Evolutionary conservation across 805 yeast genomes (phyloP).

Genomic region (Metschnikowia corniflorae): DNA sequence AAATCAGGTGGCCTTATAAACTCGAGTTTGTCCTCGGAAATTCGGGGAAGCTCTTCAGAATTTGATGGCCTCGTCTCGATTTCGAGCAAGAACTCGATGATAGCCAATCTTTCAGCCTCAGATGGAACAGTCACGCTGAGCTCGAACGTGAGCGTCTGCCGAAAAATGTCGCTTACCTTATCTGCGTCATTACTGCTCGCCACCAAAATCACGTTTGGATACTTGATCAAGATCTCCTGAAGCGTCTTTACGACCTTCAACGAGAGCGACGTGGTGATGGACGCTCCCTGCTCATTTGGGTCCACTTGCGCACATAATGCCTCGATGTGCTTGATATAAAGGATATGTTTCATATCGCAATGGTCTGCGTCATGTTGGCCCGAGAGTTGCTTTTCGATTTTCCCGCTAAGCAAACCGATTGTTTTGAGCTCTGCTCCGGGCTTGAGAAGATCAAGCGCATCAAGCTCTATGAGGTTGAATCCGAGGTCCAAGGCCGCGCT

Average conservation of each 20-base stretch:
- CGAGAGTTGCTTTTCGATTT: slow-evolving; percentile 51
- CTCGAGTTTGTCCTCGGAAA: slow-evolving; percentile 20
- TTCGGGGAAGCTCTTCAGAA: slow-evolving; percentile 15
- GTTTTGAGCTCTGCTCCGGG: slow-evolving; percentile 75
- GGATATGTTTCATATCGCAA: slow-evolving; percentile 35
- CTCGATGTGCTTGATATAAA: slow-evolving; percentile 72
- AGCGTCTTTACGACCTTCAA: slow-evolving; percentile 57
- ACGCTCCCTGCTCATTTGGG: slow-evolving; percentile 47
- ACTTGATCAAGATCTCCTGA: slow-evolving; percentile 47
- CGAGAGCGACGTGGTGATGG: slow-evolving; percentile 40
- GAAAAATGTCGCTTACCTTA: slow-evolving; percentile 57
- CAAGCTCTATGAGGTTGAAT: slow-evolving; percentile 61
- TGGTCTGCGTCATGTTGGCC: slow-evolving; percentile 36
- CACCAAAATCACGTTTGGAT: slow-evolving; percentile 45
- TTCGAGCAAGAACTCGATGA: slow-evolving; percentile 51
- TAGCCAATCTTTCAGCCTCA: slow-evolving; percentile 65
- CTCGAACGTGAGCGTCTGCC: slow-evolving; percentile 74
- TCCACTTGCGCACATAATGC: slow-evolving; percentile 64
- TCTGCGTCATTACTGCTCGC: slow-evolving; percentile 74
- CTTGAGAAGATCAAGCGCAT: slow-evolving; percentile 62
- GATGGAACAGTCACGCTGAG: slow-evolving; percentile 71
- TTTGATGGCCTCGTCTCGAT: slow-evolving; percentile 17
- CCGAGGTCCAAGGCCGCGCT: slow-evolving; percentile 59
- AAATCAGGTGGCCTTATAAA: slow-evolving; percentile 17
- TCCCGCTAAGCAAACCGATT: slow-evolving; percentile 72